Percentiles rank a stretch among this genome's conserved stretches.
Evolutionary conservation across 345 rosid species (phyloP).

Genomic region (Adansonia digitata): DNA sequence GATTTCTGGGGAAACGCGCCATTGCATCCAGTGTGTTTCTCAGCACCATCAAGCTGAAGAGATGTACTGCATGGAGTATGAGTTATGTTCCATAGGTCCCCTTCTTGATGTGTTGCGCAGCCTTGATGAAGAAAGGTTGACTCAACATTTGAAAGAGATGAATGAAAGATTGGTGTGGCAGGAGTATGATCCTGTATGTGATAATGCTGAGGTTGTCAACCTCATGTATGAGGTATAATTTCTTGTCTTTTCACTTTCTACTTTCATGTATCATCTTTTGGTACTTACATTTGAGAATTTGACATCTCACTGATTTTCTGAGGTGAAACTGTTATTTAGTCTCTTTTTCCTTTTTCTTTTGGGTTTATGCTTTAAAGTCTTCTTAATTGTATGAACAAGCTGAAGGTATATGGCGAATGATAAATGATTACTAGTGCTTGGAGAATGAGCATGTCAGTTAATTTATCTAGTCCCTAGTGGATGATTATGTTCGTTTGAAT

Average conservation of each 20-base stretch:
- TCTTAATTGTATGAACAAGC: neutral
- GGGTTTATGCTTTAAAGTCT: neutral
- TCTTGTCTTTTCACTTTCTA: neutral
- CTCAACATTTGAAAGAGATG: conserved; percentile 58
- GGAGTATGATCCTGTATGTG: conserved; percentile 61
- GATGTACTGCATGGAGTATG: conserved; percentile 69
- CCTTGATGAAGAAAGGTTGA: conserved; percentile 86
- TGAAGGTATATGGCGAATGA: neutral
- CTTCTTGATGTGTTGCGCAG: conserved; percentile 62
- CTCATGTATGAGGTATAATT: conserved; percentile 86
- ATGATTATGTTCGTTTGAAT: neutral
- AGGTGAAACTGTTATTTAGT: neutral
- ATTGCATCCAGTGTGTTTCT: conserved; percentile 74
- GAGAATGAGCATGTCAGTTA: neutral
- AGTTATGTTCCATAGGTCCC: conserved; percentile 65
- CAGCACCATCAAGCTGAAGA: conserved; percentile 93
- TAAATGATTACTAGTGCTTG: neutral
- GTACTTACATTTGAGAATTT: neutral
- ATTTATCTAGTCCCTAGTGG: neutral
- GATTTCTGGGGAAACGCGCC: conserved; percentile 63
- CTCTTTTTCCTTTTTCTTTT: neutral
- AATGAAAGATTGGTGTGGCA: conserved; percentile 44
- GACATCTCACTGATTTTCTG: neutral
- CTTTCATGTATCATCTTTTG: neutral
- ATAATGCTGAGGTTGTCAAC: conserved; percentile 68